These are phyloP conservation scores for Russula earlei DNA, from an alignment of 768 basidiomycete species.

Conservation along the genomic window DNA sequence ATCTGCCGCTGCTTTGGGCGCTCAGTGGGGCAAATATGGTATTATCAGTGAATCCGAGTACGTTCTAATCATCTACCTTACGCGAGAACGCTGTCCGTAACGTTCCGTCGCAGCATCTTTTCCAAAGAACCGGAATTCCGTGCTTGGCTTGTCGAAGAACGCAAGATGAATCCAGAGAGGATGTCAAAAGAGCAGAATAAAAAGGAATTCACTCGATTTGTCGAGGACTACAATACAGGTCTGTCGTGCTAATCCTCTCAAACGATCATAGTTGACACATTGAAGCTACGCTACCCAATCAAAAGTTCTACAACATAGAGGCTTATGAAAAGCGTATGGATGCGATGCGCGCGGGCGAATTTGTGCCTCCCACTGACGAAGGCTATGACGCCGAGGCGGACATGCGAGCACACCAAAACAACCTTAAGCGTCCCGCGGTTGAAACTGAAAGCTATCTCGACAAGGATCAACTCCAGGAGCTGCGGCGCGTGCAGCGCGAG, in stretches of 20 bases:
- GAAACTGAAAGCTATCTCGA: conserved; percentile 70
- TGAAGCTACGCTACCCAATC: conserved; percentile 82
- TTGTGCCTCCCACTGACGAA: conserved; percentile 60
- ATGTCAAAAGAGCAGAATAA: conserved; percentile 76
- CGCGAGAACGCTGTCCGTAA: background rate
- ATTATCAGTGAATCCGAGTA: conserved; percentile 81
- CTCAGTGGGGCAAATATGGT: conserved; percentile 89
- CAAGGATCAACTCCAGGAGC: conserved; percentile 70
- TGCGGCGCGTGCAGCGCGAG: conserved; percentile 79
- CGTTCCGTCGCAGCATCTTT: conserved; percentile 49
- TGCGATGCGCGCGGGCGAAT: conserved; percentile 76
- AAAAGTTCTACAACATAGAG: conserved; percentile 91
- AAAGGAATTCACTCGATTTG: conserved; percentile 76
- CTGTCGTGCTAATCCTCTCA: conserved; percentile 14
- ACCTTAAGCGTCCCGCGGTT: conserved; percentile 55
- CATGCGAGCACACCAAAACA: conserved; percentile 61
- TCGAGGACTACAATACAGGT: conserved; percentile 83
- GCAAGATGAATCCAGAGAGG: conserved; percentile 84
- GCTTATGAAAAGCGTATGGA: conserved; percentile 79
- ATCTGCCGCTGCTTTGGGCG: conserved; percentile 33
- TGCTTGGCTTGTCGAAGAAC: conserved; percentile 89
- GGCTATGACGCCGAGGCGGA: conserved; percentile 79
- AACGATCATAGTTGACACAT: background rate
- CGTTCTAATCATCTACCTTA: conserved; percentile 23
- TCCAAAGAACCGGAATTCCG: conserved; percentile 81